These are phyloP conservation scores for Salmacisia buchloeana DNA, from an alignment of 1,284 basidiomycete species.

Conservation along the genomic window DNA sequence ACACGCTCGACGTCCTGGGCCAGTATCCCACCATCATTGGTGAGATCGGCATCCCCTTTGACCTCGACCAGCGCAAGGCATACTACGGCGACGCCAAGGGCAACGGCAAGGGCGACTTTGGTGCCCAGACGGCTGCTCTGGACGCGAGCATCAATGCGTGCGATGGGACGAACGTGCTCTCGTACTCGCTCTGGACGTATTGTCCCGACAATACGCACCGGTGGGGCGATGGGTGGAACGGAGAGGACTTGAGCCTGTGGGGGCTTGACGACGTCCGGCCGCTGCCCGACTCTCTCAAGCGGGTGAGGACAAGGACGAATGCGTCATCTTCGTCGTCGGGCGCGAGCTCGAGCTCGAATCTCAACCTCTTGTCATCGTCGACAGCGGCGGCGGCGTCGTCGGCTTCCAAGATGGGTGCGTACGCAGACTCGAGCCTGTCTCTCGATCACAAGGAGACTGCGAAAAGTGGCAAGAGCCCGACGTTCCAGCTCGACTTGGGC, in stretches of 20 bases:
- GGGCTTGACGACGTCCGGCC: slow-evolving; percentile 65
- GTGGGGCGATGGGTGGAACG: slow-evolving; percentile 95
- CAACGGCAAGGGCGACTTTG: slow-evolving; percentile 59
- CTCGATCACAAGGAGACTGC: not conserved
- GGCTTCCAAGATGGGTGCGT: no score
- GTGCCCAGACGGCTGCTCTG: slow-evolving; percentile 72
- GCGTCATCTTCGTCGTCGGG: not conserved
- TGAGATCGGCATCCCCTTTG: slow-evolving; percentile 89
- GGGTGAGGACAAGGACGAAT: not conserved
- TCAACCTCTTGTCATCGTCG: slow-evolving; percentile 11
- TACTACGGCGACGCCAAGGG: slow-evolving; percentile 55
- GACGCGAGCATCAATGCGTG: slow-evolving; percentile 85
- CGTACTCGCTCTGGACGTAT: slow-evolving; percentile 88
- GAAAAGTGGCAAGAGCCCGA: not conserved
- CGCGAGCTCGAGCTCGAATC: slow-evolving; percentile 6
- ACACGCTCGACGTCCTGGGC: slow-evolving; percentile 59
- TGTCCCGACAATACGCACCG: slow-evolving; percentile 66
- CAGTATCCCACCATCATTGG: slow-evolving; percentile 88
- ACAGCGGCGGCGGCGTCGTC: not conserved
- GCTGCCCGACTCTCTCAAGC: not conserved
- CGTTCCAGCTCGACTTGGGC: not conserved
- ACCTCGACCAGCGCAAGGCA: slow-evolving; percentile 75
- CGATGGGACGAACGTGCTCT: slow-evolving; percentile 76
- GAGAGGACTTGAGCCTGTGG: slow-evolving; percentile 87
- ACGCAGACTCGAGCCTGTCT: no score